Base-by-base conservation (phyloP, 306 rosid genomes). In the Abrus precatorius region DNA sequence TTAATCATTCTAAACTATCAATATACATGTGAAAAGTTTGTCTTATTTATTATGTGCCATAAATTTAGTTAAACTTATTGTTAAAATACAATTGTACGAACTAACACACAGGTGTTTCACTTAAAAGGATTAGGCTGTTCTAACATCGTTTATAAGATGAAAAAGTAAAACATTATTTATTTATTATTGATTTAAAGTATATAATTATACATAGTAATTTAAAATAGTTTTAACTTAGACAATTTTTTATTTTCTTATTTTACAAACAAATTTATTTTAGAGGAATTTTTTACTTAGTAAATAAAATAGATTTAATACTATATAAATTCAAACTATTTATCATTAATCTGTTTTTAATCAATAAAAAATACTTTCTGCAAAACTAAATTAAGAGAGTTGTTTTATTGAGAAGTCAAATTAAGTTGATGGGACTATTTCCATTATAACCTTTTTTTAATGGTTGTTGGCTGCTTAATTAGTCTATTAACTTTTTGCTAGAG, bases 341-440 rank as follows among this genome's bases (percentile, higher is more conserved):
- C 20, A 20, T 20, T 20, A 20, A 20, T 20, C 20, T 20, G 20
- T 20, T 20, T 20, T 20, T 20, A 20, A 20, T 20, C 20, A 20
- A 20, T 20, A 20, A 20, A 20, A 20, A 20, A 20, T 20, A 20
- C 20, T 20, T 20, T 20, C 20, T 20, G 20, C 20, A n/a, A 53
- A n/a, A 1, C 0, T 5, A 54, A 54, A 54, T 20, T 54, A 27
- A 54, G 33, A 54, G 61, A 54, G 33, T 20, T 54, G 9, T 32
- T 45, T 45, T 14, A 40, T 41, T 11, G 4, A 65, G 7, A 12
- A 5, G 32, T 69, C 30, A 69, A 36, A 64, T 38, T 6, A 72
- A 52, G 60, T 53, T 72, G 63, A 13, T 34, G 8, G 14, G 27
- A 53, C 8, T 49, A 50, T 53, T 72, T 72, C 64, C 64, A 52